Base-by-base conservation (phyloP, 768 basidiomycete species). In the Hygrophoropsis aurantiaca region DNA sequence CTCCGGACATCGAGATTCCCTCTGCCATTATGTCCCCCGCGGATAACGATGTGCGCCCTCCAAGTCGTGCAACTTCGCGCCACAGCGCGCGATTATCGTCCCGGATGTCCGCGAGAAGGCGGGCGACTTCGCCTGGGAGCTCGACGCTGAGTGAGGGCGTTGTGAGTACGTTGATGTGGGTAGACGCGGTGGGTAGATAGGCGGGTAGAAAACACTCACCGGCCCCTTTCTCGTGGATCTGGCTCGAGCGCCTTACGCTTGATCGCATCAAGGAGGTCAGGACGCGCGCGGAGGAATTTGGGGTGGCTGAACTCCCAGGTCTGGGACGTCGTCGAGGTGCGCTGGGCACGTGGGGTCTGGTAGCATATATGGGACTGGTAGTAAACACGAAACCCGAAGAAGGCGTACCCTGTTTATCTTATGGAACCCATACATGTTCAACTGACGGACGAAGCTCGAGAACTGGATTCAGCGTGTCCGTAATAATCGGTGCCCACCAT, bases 401-500 rank as follows among this genome's bases (percentile, higher is more conserved):
- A 19, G 11, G 73, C 80, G 51, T 48, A 89, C 86, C 69, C 90
- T 78, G 65, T 92, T 92, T 69, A 90, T 90, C 70, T 94, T 94
- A 67, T 93, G 90, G 68, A 94, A 95, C 33, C 91, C 91, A 58
- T 94, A 95, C 90, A 94, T 94, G 73, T 95, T 94, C 46, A 94
- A 77, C 65, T 94, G 93, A 48, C 94, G 84, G 34, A 94, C 91
- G 66, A 97, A 97, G 60, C 88, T 91, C 9, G 92, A 92, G 65
- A 97, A 95, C 84, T 95, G 59, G 8, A 35, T 49, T 46, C n/a
- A 40, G 44, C 26, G 43, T 20, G 41, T 25, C n/a, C 37, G 27
- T 13, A 30, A 13, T 24, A 45, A 44, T 46, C 52, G 38, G 40
- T 25, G 27, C 25, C 45, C 18, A 33, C 44, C 25, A 37, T 44